Evolutionary conservation across 2,329 filamentous ascomycete genomes (phyloP).

Genomic region (Verticillium longisporum): DNA sequence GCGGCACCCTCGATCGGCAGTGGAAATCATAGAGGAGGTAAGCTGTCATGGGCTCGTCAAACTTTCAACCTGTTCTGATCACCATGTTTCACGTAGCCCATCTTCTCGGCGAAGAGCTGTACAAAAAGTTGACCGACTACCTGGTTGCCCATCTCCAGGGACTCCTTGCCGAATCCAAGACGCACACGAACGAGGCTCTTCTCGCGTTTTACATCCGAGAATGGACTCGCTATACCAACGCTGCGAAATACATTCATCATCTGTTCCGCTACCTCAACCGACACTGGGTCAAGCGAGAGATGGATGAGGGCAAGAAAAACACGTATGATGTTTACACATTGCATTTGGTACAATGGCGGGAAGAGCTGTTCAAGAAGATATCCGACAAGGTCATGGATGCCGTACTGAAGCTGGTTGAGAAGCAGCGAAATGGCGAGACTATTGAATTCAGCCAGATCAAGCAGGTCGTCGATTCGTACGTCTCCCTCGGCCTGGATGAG

Average conservation of each 20-base stretch:
- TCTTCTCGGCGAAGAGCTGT: slow-evolving; percentile 90
- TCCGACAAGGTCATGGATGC: slow-evolving; percentile 89
- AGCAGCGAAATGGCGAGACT: slow-evolving; percentile 93
- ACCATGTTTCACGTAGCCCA: slow-evolving; percentile 54
- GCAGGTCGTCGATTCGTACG: slow-evolving; percentile 91
- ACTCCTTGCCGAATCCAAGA: slow-evolving; percentile 66
- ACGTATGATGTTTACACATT: slow-evolving; percentile 98
- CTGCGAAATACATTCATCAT: slow-evolving; percentile 96
- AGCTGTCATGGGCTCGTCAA: slow-evolving; percentile 11
- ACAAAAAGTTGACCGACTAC: slow-evolving; percentile 84
- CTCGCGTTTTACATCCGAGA: slow-evolving; percentile 92
- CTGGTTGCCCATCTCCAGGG: slow-evolving; percentile 68
- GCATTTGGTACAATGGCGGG: slow-evolving; percentile 91
- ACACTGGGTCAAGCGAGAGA: slow-evolving; percentile 98
- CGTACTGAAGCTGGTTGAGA: slow-evolving; percentile 90
- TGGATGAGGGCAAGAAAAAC: slow-evolving; percentile 97
- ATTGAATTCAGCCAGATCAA: slow-evolving; percentile 98
- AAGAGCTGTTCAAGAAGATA: slow-evolving; percentile 80
- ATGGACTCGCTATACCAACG: slow-evolving; percentile 92
- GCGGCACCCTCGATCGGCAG: slow-evolving; percentile 29
- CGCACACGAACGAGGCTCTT: slow-evolving; percentile 82
- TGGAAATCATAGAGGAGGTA: slow-evolving; percentile 66
- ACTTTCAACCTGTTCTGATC: background rate
- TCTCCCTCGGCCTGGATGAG: slow-evolving; percentile 90
- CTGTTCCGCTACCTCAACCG: slow-evolving; percentile 93